These are phyloP conservation scores for Ceratopteris richardii DNA, from an alignment of 75 land plant genomes.

Conservation along the genomic window DNA sequence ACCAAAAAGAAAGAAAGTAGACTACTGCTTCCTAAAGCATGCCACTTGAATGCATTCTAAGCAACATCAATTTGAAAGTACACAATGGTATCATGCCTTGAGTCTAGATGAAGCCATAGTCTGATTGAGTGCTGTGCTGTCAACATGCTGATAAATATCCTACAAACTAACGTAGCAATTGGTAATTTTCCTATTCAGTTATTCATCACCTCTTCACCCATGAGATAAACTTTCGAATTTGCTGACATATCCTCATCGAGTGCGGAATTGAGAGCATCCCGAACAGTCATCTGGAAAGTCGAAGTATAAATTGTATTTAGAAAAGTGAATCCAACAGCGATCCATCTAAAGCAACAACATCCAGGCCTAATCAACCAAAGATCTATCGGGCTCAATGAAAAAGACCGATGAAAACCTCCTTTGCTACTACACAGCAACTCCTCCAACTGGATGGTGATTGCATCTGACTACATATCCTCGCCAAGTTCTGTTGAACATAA, in stretches of 20 bases:
- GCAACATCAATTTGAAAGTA: too few relatives aligned
- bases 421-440: not conserved
- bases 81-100: too few relatives aligned
- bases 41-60: too few relatives aligned
- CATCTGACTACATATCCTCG: not conserved
- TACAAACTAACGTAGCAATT: too few relatives aligned
- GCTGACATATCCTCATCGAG: slow-evolving; percentile 35
- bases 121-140: too few relatives aligned
- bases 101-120: too few relatives aligned
- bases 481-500: not conserved
- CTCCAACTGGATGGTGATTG: not conserved
- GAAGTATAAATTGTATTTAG: not conserved
- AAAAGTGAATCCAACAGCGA: not conserved
- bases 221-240: slow-evolving; percentile 26
- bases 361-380: not conserved
- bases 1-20: too few relatives aligned
- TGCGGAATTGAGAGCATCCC: slow-evolving; percentile 33
- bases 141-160: too few relatives aligned
- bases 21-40: too few relatives aligned
- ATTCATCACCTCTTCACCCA: slow-evolving; percentile 27
- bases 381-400: not conserved
- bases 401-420: not conserved
- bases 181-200: too few relatives aligned
- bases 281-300: slow-evolving; percentile 21
- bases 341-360: not conserved